phyloP scores from a whole-genome alignment of 2,329 filamentous ascomycete species.

The Arthrinium puccinioides region DNA sequence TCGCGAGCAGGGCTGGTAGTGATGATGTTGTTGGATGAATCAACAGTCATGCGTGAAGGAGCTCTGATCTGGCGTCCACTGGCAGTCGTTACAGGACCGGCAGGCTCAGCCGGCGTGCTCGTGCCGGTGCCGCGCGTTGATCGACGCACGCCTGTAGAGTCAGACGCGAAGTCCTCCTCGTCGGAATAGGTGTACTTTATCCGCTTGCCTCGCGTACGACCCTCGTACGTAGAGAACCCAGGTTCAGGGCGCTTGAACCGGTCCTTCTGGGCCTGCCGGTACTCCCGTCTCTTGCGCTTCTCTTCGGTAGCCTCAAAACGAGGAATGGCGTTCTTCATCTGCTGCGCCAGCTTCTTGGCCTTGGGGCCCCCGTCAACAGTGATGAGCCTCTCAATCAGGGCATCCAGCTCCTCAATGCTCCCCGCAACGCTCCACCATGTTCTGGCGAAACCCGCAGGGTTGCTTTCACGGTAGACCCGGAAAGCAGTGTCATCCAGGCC shows the following conservation, averaged over 20 bases:
- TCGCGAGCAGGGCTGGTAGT: conserved; percentile 30
- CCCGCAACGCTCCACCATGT: conserved; percentile 94
- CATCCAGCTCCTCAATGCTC: conserved; percentile 76
- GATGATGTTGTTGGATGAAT: conserved; percentile 39
- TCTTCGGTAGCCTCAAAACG: conserved; percentile 92
- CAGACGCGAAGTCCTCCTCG: conserved; percentile 66
- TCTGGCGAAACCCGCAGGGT: conserved; percentile 64
- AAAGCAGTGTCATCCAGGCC: conserved; percentile 92
- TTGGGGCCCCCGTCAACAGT: conserved; percentile 72
- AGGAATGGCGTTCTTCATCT: conserved; percentile 72
- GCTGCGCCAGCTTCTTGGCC: conserved; percentile 69
- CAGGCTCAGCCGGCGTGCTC: conserved; percentile 63
- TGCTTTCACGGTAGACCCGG: conserved; percentile 88
- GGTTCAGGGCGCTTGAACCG: conserved; percentile 82
- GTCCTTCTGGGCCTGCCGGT: conserved; percentile 77
- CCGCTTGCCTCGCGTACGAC: conserved; percentile 89
- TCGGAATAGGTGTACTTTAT: conserved; percentile 96
- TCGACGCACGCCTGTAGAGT: conserved; percentile 54
- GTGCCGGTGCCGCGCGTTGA: conserved; percentile 69
- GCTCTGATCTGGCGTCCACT: conserved; percentile 81
- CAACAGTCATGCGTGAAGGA: conserved; percentile 58
- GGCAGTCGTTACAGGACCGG: conserved; percentile 61
- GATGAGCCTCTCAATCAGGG: conserved; percentile 68
- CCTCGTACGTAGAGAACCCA: conserved; percentile 91
- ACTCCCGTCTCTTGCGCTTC: conserved; percentile 92